These are phyloP conservation scores for Alternaria hordeiaustralica DNA, from an alignment of 2,329 filamentous ascomycete species.

Conservation along the genomic window DNA sequence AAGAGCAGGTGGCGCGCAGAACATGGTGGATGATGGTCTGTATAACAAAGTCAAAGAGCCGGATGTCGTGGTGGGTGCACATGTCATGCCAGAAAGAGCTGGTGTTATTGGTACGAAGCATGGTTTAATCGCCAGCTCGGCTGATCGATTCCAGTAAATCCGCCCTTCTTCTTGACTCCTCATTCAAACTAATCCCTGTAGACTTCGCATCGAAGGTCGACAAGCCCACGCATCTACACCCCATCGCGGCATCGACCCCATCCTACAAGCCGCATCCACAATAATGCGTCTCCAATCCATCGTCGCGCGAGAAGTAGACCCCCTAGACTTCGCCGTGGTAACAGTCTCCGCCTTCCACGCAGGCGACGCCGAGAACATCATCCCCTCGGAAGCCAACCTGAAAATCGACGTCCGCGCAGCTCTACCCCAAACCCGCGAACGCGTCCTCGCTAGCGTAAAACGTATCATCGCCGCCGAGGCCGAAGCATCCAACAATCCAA, in stretches of 20 bases:
- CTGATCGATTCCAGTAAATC: constrained; percentile 47
- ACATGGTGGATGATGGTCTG: constrained; percentile 67
- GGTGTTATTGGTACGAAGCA: constrained; percentile 51
- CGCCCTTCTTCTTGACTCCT: background rate
- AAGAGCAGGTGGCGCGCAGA: constrained; percentile 65
- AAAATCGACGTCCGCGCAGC: constrained; percentile 63
- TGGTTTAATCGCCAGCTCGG: constrained; percentile 51
- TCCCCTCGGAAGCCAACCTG: constrained; percentile 61
- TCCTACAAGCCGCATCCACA: constrained; percentile 63
- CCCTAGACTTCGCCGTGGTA: constrained; percentile 62
- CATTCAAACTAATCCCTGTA: constrained; percentile 33
- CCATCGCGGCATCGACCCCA: constrained; percentile 64
- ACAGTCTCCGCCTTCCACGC: constrained; percentile 66
- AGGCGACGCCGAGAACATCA: constrained; percentile 67
- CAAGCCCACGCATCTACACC: constrained; percentile 66
- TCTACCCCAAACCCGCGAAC: constrained; percentile 53
- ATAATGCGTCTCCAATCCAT: constrained; percentile 67
- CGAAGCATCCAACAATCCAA: constrained; percentile 54
- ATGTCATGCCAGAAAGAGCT: constrained; percentile 59
- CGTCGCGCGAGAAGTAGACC: constrained; percentile 61
- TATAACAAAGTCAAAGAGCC: constrained; percentile 63
- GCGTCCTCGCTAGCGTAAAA: constrained; percentile 56
- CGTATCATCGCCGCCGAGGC: constrained; percentile 65
- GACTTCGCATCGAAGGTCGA: constrained; percentile 63
- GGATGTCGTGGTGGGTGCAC: constrained; percentile 63